These are phyloP conservation scores for Platanthera zijinensis DNA, from an alignment of 106 monocot genomes.

Conservation along the genomic window DNA sequence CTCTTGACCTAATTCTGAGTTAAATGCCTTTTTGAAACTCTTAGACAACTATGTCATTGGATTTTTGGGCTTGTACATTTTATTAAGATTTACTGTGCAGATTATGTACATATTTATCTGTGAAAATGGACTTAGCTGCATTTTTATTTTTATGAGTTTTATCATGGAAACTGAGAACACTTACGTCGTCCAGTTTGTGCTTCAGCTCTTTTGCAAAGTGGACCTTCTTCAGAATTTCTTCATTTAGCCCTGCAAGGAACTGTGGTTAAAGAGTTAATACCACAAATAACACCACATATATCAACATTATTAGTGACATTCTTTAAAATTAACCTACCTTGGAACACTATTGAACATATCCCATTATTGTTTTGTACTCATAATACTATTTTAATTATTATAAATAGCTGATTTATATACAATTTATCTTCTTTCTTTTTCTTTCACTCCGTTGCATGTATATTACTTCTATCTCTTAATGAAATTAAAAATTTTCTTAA, in stretches of 20 bases:
- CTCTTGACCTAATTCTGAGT: no score
- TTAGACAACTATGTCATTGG: no score
- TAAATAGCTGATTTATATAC: conserved; percentile 1
- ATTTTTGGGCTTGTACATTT: neutral
- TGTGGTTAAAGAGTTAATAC: conserved; percentile 16
- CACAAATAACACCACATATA: neutral
- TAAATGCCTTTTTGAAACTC: no score
- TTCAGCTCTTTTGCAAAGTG: conserved; percentile 28
- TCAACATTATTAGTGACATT: neutral
- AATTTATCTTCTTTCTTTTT: neutral
- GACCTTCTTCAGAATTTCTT: conserved; percentile 36
- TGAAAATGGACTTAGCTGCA: neutral
- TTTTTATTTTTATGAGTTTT: neutral
- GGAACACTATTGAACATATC: neutral
- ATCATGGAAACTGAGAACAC: neutral
- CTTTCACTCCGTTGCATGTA: neutral
- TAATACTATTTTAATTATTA: neutral
- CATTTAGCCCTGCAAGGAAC: conserved; percentile 29
- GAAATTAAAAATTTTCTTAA: neutral
- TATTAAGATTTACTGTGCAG: neutral
- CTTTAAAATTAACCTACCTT: neutral
- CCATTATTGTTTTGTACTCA: neutral
- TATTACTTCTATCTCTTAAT: neutral
- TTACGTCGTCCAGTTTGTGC: conserved; percentile 26
- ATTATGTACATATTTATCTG: neutral